Percentiles rank a stretch among this genome's conserved stretches.
Conservation (phyloP, 331 rosid species). For the Rosa hybrid region DNA sequence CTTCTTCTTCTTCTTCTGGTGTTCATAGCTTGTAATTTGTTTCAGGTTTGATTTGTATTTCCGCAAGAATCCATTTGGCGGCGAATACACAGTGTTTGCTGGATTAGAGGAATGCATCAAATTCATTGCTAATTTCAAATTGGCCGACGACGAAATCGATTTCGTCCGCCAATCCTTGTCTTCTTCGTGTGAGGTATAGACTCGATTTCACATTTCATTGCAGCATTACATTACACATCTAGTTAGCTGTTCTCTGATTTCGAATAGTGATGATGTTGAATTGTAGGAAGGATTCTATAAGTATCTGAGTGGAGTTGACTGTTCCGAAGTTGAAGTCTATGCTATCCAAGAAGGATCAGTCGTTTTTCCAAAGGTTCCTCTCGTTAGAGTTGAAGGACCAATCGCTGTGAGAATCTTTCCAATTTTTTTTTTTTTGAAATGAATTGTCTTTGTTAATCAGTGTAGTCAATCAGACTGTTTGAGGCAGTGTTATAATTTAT, state of each 20-base stretch:
- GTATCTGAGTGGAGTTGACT: constrained; percentile 84
- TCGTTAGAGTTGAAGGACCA: constrained; percentile 92
- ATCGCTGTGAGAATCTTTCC: constrained; percentile 69
- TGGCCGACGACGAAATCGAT: constrained; percentile 64
- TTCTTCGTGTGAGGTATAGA: constrained; percentile 69
- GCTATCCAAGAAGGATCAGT: constrained; percentile 84
- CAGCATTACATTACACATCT: background rate
- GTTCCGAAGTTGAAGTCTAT: constrained; percentile 84
- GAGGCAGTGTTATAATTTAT: background rate
- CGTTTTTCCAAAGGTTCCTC: constrained; percentile 92
- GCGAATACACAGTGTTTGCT: constrained; percentile 87
- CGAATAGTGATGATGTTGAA: constrained; percentile 26
- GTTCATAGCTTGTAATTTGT: background rate
- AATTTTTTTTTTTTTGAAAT: constrained; percentile 10
- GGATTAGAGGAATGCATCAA: constrained; percentile 90
- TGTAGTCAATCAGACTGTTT: background rate
- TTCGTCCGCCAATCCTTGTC: constrained; percentile 58
- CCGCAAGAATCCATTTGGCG: constrained; percentile 92
- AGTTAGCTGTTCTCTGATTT: background rate
- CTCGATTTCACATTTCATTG: background rate
- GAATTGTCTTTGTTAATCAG: background rate
- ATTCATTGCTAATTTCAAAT: constrained; percentile 70
- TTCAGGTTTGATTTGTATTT: constrained; percentile 88
- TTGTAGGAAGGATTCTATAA: constrained; percentile 77
- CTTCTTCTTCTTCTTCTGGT: background rate